Evolutionary conservation across 352 stramenopile genomes (phyloP).

Genomic region (Aphanomyces stellatus): DNA sequence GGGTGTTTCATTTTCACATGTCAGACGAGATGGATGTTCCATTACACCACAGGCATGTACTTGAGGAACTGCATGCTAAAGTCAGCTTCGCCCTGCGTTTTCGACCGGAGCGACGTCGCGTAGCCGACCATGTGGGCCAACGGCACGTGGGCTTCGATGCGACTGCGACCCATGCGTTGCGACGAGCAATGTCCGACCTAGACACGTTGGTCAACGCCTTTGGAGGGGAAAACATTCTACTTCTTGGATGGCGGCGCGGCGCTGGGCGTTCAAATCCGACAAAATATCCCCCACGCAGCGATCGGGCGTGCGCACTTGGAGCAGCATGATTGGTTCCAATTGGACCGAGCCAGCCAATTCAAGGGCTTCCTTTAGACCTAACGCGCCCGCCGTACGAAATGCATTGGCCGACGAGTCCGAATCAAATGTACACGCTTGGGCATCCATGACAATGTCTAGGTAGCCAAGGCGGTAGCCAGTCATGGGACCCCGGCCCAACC

Average conservation of each 20-base stretch:
- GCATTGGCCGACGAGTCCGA: constrained; percentile 55
- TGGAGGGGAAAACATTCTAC: constrained; percentile 23
- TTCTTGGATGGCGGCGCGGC: constrained; percentile 59
- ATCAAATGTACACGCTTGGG: constrained; percentile 47
- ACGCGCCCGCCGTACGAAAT: constrained; percentile 45
- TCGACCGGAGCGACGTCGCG: constrained; percentile 64
- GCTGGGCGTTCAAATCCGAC: constrained; percentile 60
- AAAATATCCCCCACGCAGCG: constrained; percentile 61
- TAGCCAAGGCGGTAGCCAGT: constrained; percentile 53
- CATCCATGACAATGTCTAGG: constrained; percentile 54
- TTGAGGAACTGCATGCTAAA: constrained; percentile 69
- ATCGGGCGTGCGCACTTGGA: constrained; percentile 56
- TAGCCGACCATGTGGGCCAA: constrained; percentile 74
- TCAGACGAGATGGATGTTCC: too few species aligned
- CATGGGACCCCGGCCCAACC: constrained; percentile 48
- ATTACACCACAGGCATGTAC: constrained; percentile 46
- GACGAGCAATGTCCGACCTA: constrained; percentile 13
- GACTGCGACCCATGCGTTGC: constrained; percentile 32
- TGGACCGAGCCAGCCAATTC: constrained; percentile 41
- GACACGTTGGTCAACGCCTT: not conserved
- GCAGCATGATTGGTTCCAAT: constrained; percentile 71
- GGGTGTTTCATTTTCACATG: too few species aligned
- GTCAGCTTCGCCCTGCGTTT: constrained; percentile 67
- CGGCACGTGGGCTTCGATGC: constrained; percentile 57
- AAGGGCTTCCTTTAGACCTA: constrained; percentile 51